Evolutionary conservation across 176 grass and related monocot genomes (phyloP).

Genomic region (Zea luxurians): DNA sequence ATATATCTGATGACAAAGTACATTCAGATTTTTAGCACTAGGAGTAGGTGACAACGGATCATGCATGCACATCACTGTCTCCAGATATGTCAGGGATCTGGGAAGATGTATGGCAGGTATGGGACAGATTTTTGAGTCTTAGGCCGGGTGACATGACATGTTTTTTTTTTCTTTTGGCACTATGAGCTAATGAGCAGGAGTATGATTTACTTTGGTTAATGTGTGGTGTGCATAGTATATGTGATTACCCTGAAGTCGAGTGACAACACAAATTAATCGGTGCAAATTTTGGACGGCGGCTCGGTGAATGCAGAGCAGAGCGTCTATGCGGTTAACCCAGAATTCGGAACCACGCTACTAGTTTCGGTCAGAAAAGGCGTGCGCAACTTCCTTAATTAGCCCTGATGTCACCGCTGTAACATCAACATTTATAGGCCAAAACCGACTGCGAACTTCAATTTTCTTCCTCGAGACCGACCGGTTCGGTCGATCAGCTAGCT

Average conservation of each 20-base stretch:
- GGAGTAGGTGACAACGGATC: no score
- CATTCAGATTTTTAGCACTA: no score
- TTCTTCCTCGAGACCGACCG: neutral
- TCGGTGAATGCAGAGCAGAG: neutral
- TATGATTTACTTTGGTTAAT: no score
- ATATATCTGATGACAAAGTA: no score
- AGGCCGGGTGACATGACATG: no score
- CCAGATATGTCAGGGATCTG: no score
- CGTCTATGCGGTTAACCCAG: neutral
- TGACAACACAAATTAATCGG: neutral
- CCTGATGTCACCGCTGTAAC: conserved; percentile 24
- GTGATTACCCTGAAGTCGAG: neutral
- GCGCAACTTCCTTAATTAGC: neutral
- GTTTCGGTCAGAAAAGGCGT: neutral
- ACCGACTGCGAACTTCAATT: neutral
- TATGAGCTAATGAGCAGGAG: no score
- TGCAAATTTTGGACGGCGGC: neutral
- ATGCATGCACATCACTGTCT: no score
- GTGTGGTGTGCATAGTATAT: neutral
- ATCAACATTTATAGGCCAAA: conserved; percentile 27
- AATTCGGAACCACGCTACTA: neutral
- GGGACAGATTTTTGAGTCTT: no score
- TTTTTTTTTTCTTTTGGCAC: no score
- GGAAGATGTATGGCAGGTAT: no score
- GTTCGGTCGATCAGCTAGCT: no score